Evolutionary conservation across 192 early-diverging fungal species (phyloP), one percentile per base, ranked within the genome.

Genomic region (Radiomyces spectabilis): DNA sequence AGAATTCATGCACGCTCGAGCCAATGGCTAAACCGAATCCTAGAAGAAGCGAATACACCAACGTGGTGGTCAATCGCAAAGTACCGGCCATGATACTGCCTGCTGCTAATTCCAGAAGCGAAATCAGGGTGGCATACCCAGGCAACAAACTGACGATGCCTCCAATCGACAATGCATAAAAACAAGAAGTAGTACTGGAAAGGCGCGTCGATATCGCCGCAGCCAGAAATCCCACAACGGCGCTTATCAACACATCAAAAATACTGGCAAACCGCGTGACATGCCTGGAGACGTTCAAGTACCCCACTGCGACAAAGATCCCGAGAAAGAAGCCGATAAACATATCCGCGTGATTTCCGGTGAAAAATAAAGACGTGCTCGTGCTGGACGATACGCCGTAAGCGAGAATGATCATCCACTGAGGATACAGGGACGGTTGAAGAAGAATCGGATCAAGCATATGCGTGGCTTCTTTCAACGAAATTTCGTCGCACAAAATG

Each of bases 11-110:
- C 18, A 32, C 33, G 30, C 42, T 57, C 13, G 55, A 42, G 2
- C 55, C 55, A 30, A 57, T 57, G 5, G 55, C 55, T 27, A 57
- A 46, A 3, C 55, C 55, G 30, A 57, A 57, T 19, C 55, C 55
- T 27, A 57, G 44, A n/a, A 57, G 35, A 8, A 57, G 34, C 8
- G 55, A 57, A 21, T 57, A 57, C 1, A 57, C 33, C 8, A 57
- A 25, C 6, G 55, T 40, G 8, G 55, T 57, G 16, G 44, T 57
- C 13, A 57, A 16, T 13, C 55, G n/a, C 5, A 57, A 41, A 26
- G 55, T 57, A 1, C 55, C 55, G 21, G 55, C 38, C 15, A 43
- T 43, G 24, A 57, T 29, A 27, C 21, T 41, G 8, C 55, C 55
- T 38, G 42, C 22, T 5, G 55, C 44, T 6, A 57, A 47, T 26